A percentile compares a stretch with the other conserved stretches of the same genome.
These are phyloP conservation scores for Amanita rubescens DNA, from an alignment of 768 basidiomycete genomes.

Conservation along the genomic window DNA sequence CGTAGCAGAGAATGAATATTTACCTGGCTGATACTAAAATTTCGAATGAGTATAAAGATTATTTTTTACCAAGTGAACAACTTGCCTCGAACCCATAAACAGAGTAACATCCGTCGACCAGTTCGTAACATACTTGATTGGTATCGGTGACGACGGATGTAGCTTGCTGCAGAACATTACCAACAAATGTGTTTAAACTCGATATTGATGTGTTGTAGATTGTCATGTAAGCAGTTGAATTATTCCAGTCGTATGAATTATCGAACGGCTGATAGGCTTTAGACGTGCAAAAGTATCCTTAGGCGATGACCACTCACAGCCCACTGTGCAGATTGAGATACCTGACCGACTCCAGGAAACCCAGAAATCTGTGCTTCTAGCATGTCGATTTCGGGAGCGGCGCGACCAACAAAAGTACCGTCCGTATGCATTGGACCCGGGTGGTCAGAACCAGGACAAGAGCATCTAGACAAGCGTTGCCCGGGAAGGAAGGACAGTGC, in stretches of 20 bases:
- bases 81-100: slow-evolving; percentile 69
- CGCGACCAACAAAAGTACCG: slow-evolving; percentile 67
- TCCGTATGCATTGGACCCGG: slow-evolving; percentile 70
- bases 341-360: slow-evolving; percentile 48
- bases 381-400: slow-evolving; percentile 84
- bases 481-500: slow-evolving; percentile 66
- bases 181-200: slow-evolving; percentile 54
- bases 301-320: slow-evolving; percentile 38
- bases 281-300: slow-evolving; percentile 1
- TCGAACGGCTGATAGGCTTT: slow-evolving; percentile 53
- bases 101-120: slow-evolving; percentile 48
- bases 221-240: slow-evolving; percentile 47
- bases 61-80: slow-evolving; percentile 2
- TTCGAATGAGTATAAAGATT: background rate
- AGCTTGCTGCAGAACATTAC: slow-evolving; percentile 68
- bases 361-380: slow-evolving; percentile 67
- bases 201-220: slow-evolving; percentile 48
- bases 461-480: slow-evolving; percentile 75
- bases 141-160: slow-evolving; percentile 66
- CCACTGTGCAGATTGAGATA: slow-evolving; percentile 79
- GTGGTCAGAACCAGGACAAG: slow-evolving; percentile 70
- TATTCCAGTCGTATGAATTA: slow-evolving; percentile 58
- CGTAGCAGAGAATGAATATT: background rate
- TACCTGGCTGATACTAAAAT: slow-evolving; percentile 34
- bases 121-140: slow-evolving; percentile 62